Evolutionary conservation across 805 yeast genomes (phyloP).

Genomic region (Candida schatavii): DNA sequence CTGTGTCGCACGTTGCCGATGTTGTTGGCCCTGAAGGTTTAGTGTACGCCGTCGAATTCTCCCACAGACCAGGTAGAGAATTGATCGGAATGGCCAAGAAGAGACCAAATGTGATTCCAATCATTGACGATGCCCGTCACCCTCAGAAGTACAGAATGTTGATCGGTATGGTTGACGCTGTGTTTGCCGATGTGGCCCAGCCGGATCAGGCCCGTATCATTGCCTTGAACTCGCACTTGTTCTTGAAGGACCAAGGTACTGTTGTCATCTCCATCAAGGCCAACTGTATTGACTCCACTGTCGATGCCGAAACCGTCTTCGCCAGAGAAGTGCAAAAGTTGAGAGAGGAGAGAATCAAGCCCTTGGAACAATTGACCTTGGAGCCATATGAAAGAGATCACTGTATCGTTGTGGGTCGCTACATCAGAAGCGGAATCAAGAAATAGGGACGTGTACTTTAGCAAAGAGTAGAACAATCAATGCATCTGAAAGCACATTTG

Average conservation of each 20-base stretch:
- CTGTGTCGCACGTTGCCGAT: slow-evolving; percentile 97
- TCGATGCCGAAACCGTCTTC: slow-evolving; percentile 98
- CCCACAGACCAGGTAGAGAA: slow-evolving; percentile 99
- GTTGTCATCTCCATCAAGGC: slow-evolving; percentile 99
- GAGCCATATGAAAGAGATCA: slow-evolving; percentile 99
- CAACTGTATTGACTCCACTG: slow-evolving; percentile 99
- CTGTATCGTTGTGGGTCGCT: slow-evolving; percentile 97
- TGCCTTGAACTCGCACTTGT: slow-evolving; percentile 96
- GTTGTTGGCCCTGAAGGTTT: slow-evolving; percentile 99
- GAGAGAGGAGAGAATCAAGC: slow-evolving; percentile 98
- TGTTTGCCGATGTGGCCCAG: slow-evolving; percentile 99
- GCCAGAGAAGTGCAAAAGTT: slow-evolving; percentile 99
- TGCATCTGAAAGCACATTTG: too few species aligned
- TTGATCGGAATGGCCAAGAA: slow-evolving; percentile 99
- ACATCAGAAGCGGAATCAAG: slow-evolving; percentile 83
- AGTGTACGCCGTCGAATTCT: slow-evolving; percentile 98
- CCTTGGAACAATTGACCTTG: slow-evolving; percentile 95
- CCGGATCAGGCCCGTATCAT: slow-evolving; percentile 99
- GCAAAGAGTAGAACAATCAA: background rate
- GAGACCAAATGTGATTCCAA: slow-evolving; percentile 99
- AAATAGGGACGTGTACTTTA: slow-evolving; percentile 22
- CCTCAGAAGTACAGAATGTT: slow-evolving; percentile 99
- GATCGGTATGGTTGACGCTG: slow-evolving; percentile 97
- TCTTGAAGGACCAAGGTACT: slow-evolving; percentile 97
- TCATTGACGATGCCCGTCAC: slow-evolving; percentile 99